phyloP scores from a whole-genome alignment of 2,329 filamentous ascomycete species.

The Akanthomyces muscarius region DNA sequence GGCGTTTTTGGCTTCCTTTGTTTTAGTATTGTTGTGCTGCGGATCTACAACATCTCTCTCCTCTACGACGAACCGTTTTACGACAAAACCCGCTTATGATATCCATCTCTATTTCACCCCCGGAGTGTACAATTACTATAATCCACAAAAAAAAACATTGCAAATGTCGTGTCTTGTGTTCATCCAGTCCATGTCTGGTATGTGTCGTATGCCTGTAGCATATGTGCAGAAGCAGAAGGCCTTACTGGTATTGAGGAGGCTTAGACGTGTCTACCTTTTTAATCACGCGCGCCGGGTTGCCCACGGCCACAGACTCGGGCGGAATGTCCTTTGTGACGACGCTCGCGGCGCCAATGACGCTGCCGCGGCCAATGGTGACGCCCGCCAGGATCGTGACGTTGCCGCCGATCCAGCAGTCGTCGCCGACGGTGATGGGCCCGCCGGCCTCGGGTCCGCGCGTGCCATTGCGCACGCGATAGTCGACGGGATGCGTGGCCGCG shows the following conservation, averaged over 20 bases:
- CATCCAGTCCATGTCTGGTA: neutral
- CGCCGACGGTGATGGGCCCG: conserved; percentile 68
- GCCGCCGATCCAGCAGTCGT: conserved; percentile 78
- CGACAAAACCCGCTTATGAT: conserved; percentile 30
- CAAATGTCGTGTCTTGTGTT: neutral
- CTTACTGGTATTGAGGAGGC: conserved; percentile 10
- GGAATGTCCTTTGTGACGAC: conserved; percentile 73
- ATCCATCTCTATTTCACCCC: conserved; percentile 32
- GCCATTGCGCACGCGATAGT: conserved; percentile 70
- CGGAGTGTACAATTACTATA: conserved; percentile 18
- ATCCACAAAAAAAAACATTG: conserved; percentile 12
- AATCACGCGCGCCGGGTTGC: conserved; percentile 63
- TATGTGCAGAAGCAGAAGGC: neutral
- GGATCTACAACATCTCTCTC: conserved; percentile 16
- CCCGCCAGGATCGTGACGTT: conserved; percentile 69
- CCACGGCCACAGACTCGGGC: conserved; percentile 58
- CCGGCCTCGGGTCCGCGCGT: conserved; percentile 71
- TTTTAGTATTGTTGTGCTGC: neutral
- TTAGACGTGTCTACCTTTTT: conserved; percentile 32
- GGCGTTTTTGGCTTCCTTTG: conserved; percentile 13
- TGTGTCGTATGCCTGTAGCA: neutral
- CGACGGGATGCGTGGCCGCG: conserved; percentile 70
- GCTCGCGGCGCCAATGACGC: conserved; percentile 72
- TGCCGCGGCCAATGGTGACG: conserved; percentile 71
- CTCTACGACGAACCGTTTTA: conserved; percentile 16